A percentile compares a stretch with the other conserved stretches of the same genome.
Evolutionary conservation across 805 yeast species (phyloP).

Genomic region (Candida ponderosae): DNA sequence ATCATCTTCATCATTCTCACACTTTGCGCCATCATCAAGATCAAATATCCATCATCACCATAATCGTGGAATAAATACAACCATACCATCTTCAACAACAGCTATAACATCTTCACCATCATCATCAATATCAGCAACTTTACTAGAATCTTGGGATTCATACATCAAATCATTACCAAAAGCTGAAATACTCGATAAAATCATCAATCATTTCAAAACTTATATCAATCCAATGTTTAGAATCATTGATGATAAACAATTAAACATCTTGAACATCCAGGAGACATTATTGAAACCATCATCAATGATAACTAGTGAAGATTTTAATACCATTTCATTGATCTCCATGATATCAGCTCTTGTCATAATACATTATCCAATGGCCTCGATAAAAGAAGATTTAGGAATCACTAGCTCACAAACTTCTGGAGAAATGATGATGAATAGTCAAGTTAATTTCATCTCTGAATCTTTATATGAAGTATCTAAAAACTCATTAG

Average conservation of each 20-base stretch:
- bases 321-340: slow-evolving; percentile 13
- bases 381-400: slow-evolving; percentile 2
- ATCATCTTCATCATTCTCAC: no score
- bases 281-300: no score
- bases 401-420: slow-evolving; percentile 5
- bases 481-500: slow-evolving; percentile 11
- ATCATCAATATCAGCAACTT: no score
- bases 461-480: slow-evolving; percentile 4
- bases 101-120: no score
- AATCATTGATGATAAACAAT: slow-evolving; percentile 7
- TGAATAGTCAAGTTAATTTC: no score
- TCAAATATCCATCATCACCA: no score
- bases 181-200: not conserved
- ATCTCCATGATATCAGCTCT: slow-evolving; percentile 11
- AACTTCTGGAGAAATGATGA: no score
- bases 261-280: not conserved
- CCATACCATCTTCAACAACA: no score
- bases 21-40: no score
- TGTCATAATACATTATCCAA: slow-evolving; percentile 10
- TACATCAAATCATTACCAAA: slow-evolving; percentile 3
- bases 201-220: slow-evolving; percentile 6
- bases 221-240: slow-evolving; percentile 10
- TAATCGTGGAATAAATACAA: no score
- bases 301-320: not conserved
- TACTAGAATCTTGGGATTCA: not conserved